Evolutionary conservation across 495 filamentous ascomycete genomes (phyloP).

Genomic region (Neurospora sp.): DNA sequence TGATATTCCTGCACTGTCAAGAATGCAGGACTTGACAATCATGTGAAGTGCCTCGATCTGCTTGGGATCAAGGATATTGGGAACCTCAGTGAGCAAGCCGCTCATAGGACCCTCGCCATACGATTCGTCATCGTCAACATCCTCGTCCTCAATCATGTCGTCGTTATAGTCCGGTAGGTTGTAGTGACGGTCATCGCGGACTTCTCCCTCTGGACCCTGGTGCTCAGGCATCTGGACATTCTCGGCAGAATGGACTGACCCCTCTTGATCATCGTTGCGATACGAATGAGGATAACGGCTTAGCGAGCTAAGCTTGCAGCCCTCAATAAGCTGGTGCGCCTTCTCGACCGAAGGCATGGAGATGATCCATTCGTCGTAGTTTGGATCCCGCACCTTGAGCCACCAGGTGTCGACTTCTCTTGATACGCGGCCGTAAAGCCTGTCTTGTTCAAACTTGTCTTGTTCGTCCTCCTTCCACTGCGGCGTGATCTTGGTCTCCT

Average conservation of each 20-base stretch:
- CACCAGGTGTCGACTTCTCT: constrained; percentile 49
- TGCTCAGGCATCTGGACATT: constrained; percentile 28
- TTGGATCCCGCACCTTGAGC: constrained; percentile 41
- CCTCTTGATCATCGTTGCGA: constrained; percentile 59
- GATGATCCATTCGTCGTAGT: constrained; percentile 42
- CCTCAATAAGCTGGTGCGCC: constrained; percentile 37
- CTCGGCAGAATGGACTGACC: constrained; percentile 30
- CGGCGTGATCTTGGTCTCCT: constrained; percentile 24
- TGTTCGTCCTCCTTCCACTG: constrained; percentile 34
- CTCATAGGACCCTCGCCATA: constrained; percentile 77
- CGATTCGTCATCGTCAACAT: constrained; percentile 71
- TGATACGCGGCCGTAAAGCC: constrained; percentile 42
- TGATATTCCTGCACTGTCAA: constrained; percentile 51
- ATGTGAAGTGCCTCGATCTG: constrained; percentile 93
- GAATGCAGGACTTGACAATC: constrained; percentile 85
- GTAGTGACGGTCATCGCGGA: constrained; percentile 28
- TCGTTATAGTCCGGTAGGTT: constrained; percentile 35
- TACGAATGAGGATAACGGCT: constrained; percentile 36
- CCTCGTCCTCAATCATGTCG: constrained; percentile 52
- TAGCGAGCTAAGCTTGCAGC: constrained; percentile 37
- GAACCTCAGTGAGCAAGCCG: constrained; percentile 81
- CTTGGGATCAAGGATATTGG: constrained; percentile 82
- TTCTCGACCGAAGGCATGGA: constrained; percentile 42
- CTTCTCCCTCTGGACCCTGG: constrained; percentile 39
- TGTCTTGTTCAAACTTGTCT: constrained; percentile 42